phyloP scores from a whole-genome alignment of 495 filamentous ascomycete genomes.

The Aspergillus biplanus region DNA sequence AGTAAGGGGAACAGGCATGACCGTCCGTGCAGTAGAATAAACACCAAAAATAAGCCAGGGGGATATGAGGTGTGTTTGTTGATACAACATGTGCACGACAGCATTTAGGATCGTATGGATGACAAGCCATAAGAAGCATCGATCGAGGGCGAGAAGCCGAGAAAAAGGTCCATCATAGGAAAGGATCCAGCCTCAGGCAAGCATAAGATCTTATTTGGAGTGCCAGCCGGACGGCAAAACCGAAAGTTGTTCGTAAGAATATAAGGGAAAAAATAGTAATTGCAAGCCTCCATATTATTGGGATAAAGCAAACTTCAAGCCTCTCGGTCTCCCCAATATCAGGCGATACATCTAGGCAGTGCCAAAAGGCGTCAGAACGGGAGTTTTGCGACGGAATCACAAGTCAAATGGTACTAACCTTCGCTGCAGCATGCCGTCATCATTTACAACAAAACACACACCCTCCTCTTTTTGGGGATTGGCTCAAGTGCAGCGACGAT shows the following conservation, averaged over 20 bases:
- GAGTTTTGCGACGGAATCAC: neutral
- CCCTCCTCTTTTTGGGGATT: constrained; percentile 69
- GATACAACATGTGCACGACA: constrained; percentile 18
- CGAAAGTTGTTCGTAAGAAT: constrained; percentile 27
- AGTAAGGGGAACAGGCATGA: constrained; percentile 23
- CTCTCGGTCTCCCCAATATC: constrained; percentile 22
- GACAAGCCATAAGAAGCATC: constrained; percentile 9
- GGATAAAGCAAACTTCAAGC: constrained; percentile 22
- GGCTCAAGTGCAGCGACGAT: constrained; percentile 90
- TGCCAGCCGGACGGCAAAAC: constrained; percentile 4
- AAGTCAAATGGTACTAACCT: constrained; percentile 28
- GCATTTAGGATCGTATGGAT: constrained; percentile 16
- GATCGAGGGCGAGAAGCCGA: constrained; percentile 10
- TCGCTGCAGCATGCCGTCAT: constrained; percentile 16
- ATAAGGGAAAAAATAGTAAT: constrained; percentile 30
- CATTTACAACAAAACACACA: constrained; percentile 48
- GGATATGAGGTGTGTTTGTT: constrained; percentile 24
- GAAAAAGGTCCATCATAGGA: constrained; percentile 14
- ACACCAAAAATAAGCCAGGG: constrained; percentile 21
- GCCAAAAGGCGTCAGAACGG: constrained; percentile 8
- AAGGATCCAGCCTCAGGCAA: constrained; percentile 17
- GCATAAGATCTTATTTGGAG: constrained; percentile 13
- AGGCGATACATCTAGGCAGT: constrained; percentile 25
- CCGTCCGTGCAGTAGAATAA: constrained; percentile 16
- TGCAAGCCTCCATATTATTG: constrained; percentile 17